phyloP scores from a whole-genome alignment of 2,329 filamentous ascomycete species.

The Periconia sp. region DNA sequence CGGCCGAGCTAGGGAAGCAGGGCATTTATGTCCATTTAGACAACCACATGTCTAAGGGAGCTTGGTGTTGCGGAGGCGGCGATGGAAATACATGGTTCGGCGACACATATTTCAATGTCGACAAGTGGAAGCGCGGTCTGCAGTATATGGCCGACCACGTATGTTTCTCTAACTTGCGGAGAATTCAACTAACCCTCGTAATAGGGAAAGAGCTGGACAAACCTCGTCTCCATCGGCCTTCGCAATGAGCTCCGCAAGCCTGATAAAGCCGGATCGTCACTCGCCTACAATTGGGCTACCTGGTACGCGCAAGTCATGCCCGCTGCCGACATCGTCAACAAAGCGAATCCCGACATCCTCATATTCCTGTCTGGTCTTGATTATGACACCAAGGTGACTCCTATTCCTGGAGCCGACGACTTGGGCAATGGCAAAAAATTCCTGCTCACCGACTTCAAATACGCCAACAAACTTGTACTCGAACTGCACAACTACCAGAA shows the following conservation, averaged over 20 bases:
- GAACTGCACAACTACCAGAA: conserved; percentile 68
- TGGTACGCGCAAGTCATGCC: conserved; percentile 61
- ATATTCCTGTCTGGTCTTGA: conserved; percentile 66
- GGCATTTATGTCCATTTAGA: conserved; percentile 42
- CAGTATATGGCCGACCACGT: conserved; percentile 66
- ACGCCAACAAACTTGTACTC: conserved; percentile 62
- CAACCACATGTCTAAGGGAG: conserved; percentile 44
- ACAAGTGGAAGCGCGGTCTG: conserved; percentile 67
- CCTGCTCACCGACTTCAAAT: conserved; percentile 54
- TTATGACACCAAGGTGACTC: conserved; percentile 62
- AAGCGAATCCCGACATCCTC: conserved; percentile 58
- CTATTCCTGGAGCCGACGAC: conserved; percentile 57
- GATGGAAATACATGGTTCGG: conserved; percentile 69
- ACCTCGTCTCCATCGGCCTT: conserved; percentile 62
- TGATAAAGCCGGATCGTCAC: conserved; percentile 29
- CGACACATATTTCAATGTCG: conserved; percentile 61
- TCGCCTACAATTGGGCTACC: conserved; percentile 62
- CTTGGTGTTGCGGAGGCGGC: conserved; percentile 36
- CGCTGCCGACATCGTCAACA: conserved; percentile 58
- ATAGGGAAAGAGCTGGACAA: conserved; percentile 49
- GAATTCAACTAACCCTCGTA: neutral
- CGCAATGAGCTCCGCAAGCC: conserved; percentile 59
- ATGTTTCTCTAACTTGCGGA: neutral
- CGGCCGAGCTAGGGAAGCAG: conserved; percentile 58
- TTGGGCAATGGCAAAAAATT: conserved; percentile 59